These are phyloP conservation scores for Mortierella alpina DNA, from an alignment of 192 early-diverging fungal species.

Conservation along the genomic window DNA sequence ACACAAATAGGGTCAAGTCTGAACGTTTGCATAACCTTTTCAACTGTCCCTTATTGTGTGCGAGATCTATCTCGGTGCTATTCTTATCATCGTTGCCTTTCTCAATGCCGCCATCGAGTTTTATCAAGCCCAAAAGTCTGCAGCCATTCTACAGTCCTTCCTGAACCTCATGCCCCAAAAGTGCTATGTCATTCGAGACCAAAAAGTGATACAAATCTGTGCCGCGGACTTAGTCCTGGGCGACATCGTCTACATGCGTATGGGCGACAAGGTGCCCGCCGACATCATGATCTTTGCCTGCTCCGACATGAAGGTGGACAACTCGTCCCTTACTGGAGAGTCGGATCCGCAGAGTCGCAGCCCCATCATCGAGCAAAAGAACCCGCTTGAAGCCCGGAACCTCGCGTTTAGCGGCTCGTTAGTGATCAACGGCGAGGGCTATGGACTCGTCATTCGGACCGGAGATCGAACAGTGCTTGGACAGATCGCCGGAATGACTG, in stretches of 20 bases:
- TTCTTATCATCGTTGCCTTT: constrained; percentile 88
- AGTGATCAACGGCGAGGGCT: constrained; percentile 84
- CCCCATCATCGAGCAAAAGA: constrained; percentile 71
- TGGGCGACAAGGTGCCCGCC: constrained; percentile 96
- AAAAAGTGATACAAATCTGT: constrained; percentile 68
- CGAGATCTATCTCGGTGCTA: constrained; percentile 88
- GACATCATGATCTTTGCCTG: constrained; percentile 85
- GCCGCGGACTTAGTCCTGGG: constrained; percentile 85
- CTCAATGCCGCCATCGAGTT: constrained; percentile 93
- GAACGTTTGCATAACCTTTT: background rate
- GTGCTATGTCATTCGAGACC: constrained; percentile 81
- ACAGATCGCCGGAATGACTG: constrained; percentile 93
- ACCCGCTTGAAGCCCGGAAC: constrained; percentile 93
- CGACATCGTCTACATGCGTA: constrained; percentile 87
- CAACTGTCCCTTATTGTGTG: too few species aligned
- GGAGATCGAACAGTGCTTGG: constrained; percentile 95
- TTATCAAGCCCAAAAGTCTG: constrained; percentile 90
- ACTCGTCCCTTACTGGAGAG: constrained; percentile 96
- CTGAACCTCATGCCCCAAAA: constrained; percentile 92
- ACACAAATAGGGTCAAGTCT: too few species aligned
- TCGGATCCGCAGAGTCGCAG: constrained; percentile 89
- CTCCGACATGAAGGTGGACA: constrained; percentile 95
- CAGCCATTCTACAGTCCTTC: constrained; percentile 91
- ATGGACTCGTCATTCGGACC: constrained; percentile 93
- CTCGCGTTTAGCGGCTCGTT: constrained; percentile 91